Evolutionary conservation across 148 eudicot genomes (phyloP).

Genomic region (Arbutus unedo): DNA sequence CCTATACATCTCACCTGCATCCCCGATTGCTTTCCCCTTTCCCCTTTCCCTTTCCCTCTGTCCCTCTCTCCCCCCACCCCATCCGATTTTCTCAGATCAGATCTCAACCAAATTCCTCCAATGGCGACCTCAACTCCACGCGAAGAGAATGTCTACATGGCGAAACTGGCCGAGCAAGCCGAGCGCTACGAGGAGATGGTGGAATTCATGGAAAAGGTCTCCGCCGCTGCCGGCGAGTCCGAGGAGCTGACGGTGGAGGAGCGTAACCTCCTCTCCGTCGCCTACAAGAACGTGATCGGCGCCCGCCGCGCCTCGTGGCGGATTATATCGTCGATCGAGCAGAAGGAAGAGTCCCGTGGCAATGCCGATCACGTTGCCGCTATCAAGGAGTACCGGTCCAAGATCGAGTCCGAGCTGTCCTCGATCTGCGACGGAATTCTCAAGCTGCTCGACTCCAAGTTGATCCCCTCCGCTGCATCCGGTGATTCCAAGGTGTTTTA

Average conservation of each 20-base stretch:
- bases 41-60: not conserved
- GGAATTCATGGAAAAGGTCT: conserved; percentile 32
- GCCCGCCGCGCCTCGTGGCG: conserved; percentile 38
- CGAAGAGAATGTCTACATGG: conserved; percentile 27
- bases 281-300: conserved; percentile 38
- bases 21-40: not conserved
- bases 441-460: conserved; percentile 23
- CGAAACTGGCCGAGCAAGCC: conserved; percentile 23
- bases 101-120: conserved; percentile 2
- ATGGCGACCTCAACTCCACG: conserved; percentile 18
- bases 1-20: no score
- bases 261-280: conserved; percentile 36
- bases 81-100: not conserved
- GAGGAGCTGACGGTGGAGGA: conserved; percentile 34
- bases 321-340: conserved; percentile 31
- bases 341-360: conserved; percentile 34
- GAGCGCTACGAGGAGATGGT: conserved; percentile 37
- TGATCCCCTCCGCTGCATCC: conserved; percentile 14
- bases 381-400: conserved; percentile 24
- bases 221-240: conserved; percentile 10
- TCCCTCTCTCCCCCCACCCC: conserved; percentile 2
- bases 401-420: conserved; percentile 29
- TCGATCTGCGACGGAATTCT: conserved; percentile 29
- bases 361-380: conserved; percentile 24
- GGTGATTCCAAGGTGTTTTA: conserved; percentile 30